Evolutionary conservation across 2,329 filamentous ascomycete genomes (phyloP).

Genomic region (Myotisia sp.): DNA sequence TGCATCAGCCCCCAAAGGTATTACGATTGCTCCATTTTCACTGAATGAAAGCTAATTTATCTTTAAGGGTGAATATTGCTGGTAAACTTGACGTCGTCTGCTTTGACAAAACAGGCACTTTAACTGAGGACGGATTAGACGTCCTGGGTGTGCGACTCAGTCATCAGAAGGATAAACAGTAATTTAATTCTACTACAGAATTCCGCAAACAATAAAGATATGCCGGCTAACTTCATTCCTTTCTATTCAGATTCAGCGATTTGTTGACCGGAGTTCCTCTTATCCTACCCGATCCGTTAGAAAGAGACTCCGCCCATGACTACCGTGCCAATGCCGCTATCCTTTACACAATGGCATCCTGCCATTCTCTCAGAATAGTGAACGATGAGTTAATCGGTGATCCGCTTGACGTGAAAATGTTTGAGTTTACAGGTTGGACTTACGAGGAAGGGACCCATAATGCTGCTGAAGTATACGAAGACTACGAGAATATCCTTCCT

Average conservation of each 20-base stretch:
- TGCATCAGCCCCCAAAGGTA: conserved; percentile 83
- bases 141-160: conserved; percentile 78
- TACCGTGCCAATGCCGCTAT: conserved; percentile 54
- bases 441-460: conserved; percentile 76
- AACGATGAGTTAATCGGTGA: conserved; percentile 85
- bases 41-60: not conserved
- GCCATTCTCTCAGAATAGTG: conserved; percentile 75
- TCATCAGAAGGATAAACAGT: conserved; percentile 42
- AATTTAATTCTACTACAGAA: conserved; percentile 2
- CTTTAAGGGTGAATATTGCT: conserved; percentile 68
- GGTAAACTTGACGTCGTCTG: conserved; percentile 77
- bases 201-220: not conserved
- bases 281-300: conserved; percentile 43
- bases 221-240: not conserved
- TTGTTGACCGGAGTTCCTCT: conserved; percentile 52
- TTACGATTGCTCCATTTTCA: conserved; percentile 4
- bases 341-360: conserved; percentile 92
- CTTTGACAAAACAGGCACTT: conserved; percentile 78
- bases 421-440: conserved; percentile 84
- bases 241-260: conserved; percentile 50
- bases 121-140: conserved; percentile 75
- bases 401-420: conserved; percentile 95
- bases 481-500: conserved; percentile 60
- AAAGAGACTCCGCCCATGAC: conserved; percentile 46
- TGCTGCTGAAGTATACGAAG: conserved; percentile 50